Evolutionary conservation across 768 basidiomycete species (phyloP).

Genomic region (Rhizopogon rudus): DNA sequence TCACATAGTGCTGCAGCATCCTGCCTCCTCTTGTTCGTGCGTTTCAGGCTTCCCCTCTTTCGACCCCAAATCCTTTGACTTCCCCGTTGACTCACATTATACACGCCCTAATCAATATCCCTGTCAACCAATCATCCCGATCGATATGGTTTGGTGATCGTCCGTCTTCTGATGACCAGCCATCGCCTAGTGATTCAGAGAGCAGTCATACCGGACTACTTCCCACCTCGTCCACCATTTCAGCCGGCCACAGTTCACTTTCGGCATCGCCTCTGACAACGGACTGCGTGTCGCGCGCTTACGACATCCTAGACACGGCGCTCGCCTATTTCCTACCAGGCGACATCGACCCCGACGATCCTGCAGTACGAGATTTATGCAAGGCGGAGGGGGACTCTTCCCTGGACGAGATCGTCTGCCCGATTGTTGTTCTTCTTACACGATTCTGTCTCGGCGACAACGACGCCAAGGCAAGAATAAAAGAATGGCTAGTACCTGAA

Average conservation of each 20-base stretch:
- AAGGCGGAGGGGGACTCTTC: constrained; percentile 48
- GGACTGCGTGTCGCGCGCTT: constrained; percentile 60
- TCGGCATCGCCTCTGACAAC: constrained; percentile 10
- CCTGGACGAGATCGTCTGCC: constrained; percentile 75
- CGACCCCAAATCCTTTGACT: constrained; percentile 58
- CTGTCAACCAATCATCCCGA: constrained; percentile 53
- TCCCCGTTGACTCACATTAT: constrained; percentile 78
- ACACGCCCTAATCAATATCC: constrained; percentile 77
- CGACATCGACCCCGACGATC: constrained; percentile 57
- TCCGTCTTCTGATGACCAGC: constrained; percentile 16
- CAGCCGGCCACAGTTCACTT: constrained; percentile 12
- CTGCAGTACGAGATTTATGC: constrained; percentile 47
- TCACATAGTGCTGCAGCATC: constrained; percentile 40
- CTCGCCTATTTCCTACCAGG: constrained; percentile 64
- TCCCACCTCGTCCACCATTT: constrained; percentile 21
- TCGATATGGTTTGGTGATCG: constrained; percentile 56
- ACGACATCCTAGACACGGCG: constrained; percentile 60
- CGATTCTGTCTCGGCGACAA: constrained; percentile 66
- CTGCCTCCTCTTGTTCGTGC: constrained; percentile 67
- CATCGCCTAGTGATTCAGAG: constrained; percentile 17
- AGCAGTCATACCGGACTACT: constrained; percentile 20
- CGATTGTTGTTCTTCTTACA: constrained; percentile 71
- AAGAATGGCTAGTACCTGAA: constrained; percentile 68
- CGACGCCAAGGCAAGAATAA: constrained; percentile 46
- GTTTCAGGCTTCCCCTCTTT: constrained; percentile 61